Base-by-base conservation (phyloP, 352 stramenopile species). In the Pythium utonaiense region DNA sequence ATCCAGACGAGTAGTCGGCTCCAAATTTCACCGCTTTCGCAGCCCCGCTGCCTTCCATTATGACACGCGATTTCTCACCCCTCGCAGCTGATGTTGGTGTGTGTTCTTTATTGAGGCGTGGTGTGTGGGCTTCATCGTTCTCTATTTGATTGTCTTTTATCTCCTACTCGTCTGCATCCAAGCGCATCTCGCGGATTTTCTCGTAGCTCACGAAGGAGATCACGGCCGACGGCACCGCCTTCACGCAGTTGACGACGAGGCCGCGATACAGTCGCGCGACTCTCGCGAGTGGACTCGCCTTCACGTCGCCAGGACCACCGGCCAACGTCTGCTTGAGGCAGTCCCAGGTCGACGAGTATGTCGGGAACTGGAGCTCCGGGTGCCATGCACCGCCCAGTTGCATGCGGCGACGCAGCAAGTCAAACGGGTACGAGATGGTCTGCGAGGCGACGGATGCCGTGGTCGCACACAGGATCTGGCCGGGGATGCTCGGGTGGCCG, bases 191-290 rank as follows among this genome's bases (percentile, higher is more conserved):
- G 19, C 78, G 77, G 57, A 90, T 69, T 66, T 89, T 88, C 54
- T 93, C 83, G 55, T 90, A 93, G 53, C 68, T 88, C 27, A 90
- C 63, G 62, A 93, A 93, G 42, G 83, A 88, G 47, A 93, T 86
- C 9, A 89, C 63, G 0, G 80, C 82, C 14, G 80, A 80, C 25
- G 84, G 84, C 49, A 92, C 44, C 21, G 79, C 77, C 60, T 90
- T 89, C 48, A 91, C 66, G 5, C 61, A 70, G 66, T 93, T 93
- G 41, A 88, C 76, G 7, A 87, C 62, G n/a, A 93, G 61, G 21
- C 86, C 86, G 13, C 81, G 78, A 41, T 95, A 95, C n/a, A 94
- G 61, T 17, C 60, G 69, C 12, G 74, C 19, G 22, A 67, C 0
- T 9, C 27, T 30, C 28, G 28, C 68, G 8, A 88, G 25, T 2